Evolutionary conservation across 169 alveolate genomes (phyloP), one percentile per base, ranked within the genome.

Genomic region (Cardiosporidium cionae): DNA sequence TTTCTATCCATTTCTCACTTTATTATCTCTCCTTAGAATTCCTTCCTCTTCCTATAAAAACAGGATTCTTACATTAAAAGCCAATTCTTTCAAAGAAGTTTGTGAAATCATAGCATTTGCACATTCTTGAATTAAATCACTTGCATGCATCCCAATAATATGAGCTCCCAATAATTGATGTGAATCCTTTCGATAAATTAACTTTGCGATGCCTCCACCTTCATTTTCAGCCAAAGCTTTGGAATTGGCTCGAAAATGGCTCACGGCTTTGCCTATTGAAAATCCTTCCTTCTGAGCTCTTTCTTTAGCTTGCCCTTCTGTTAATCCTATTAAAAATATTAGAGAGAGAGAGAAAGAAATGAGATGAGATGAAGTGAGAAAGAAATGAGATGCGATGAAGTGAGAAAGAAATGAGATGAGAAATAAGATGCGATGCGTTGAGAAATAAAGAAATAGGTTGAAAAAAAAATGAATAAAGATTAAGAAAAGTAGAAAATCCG

Each of bases 211-310:
- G 0, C 89, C 89, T 36, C 44, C 81, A 0, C 79, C 82, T 44
- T 84, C 82, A 32, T 79, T 86, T 65, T 84, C 89, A 28, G 86
- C 83, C 28, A 84, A 32, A 22, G 84, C 82, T 75, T 84, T 84
- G 37, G 89, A 78, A 32, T 84, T 84, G 1, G 86, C 73, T 3
- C 75, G 65, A 54, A 76, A 79, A 7, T 69, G 64, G 3, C 79
- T 29, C 7, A 68, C 64, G 70, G 72, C 68, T 44, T 44, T 58
- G 0, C 86, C 89, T 6, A 84, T 52, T 22, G 71, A 75, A 32
- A 74, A 74, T 9, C 75, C 75, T 58, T 79, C 77, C 6, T 71
- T 58, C 70, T 25, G 68, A 7, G 77, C 72, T 36, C 64, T 16
- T 52, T 63, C 52, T 32, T 64, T 62, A 28, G 89, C 86, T 54